These are phyloP conservation scores for Agrocybe praecox DNA, from an alignment of 768 basidiomycete species.

Conservation along the genomic window DNA sequence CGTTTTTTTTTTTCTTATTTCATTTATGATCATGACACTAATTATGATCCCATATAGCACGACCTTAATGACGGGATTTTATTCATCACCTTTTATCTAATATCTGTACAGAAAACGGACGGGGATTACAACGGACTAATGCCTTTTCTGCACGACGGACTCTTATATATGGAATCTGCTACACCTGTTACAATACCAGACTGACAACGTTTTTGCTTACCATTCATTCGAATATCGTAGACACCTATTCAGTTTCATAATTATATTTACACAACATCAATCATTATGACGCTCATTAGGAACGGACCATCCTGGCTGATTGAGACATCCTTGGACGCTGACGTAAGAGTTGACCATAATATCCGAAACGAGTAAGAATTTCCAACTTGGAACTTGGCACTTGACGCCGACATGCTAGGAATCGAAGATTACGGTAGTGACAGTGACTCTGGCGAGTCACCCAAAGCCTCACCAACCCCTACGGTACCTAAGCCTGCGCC, in stretches of 20 bases:
- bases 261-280: constrained; percentile 2
- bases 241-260: constrained; percentile 8
- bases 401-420: constrained; percentile 61
- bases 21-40: neutral
- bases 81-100: constrained; percentile 14
- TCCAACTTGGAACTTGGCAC: neutral
- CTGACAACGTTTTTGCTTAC: constrained; percentile 23
- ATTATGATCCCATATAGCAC: constrained; percentile 15
- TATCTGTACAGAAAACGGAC: constrained; percentile 15
- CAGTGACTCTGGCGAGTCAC: constrained; percentile 35
- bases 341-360: neutral
- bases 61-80: constrained; percentile 18
- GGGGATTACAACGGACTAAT: constrained; percentile 20
- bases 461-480: neutral
- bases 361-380: neutral
- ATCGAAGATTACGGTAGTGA: constrained; percentile 81
- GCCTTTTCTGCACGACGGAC: constrained; percentile 20
- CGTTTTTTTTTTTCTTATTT: neutral
- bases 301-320: too few relatives aligned
- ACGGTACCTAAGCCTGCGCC: neutral
- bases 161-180: constrained; percentile 29
- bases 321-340: too few relatives aligned
- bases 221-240: constrained; percentile 25
- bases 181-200: constrained; percentile 27
- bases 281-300: neutral